A percentile compares a stretch with the other conserved stretches of the same genome.
phyloP scores from a whole-genome alignment of 805 yeast genomes.

The Tetrapisispora iriomotensis region DNA sequence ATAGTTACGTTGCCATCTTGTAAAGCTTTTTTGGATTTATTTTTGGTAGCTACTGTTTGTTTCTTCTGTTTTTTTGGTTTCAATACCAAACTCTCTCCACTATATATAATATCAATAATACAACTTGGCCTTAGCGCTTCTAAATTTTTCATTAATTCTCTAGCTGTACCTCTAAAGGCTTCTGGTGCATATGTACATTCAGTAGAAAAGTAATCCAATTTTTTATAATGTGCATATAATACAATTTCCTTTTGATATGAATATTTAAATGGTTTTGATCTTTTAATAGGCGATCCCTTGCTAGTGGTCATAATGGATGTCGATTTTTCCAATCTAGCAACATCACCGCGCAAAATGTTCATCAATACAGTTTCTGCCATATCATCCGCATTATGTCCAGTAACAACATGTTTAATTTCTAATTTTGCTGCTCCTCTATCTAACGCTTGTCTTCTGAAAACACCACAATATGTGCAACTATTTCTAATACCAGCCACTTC shows the following conservation, averaged over 20 bases:
- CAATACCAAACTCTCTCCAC: constrained; percentile 79
- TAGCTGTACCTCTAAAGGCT: constrained; percentile 95
- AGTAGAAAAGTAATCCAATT: constrained; percentile 89
- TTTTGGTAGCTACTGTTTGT: constrained; percentile 26
- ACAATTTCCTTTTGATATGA: constrained; percentile 96
- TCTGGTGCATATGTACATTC: constrained; percentile 98
- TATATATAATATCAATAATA: constrained; percentile 85
- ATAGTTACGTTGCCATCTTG: constrained; percentile 11
- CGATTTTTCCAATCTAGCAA: constrained; percentile 82
- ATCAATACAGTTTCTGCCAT: constrained; percentile 97
- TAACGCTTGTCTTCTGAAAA: constrained; percentile 87
- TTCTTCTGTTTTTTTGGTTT: constrained; percentile 43
- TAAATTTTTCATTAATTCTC: constrained; percentile 80
- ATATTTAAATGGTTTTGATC: constrained; percentile 93
- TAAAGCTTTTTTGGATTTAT: constrained; percentile 4
- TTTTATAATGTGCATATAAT: constrained; percentile 90
- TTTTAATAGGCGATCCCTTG: constrained; percentile 77
- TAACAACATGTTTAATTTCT: constrained; percentile 81
- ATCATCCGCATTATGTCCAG: constrained; percentile 99
- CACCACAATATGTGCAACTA: constrained; percentile 98
- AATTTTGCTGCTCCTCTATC: constrained; percentile 90
- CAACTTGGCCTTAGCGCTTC: constrained; percentile 89
- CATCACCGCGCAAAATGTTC: constrained; percentile 94
- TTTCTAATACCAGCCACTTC: constrained; percentile 87
- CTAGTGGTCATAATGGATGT: constrained; percentile 78